Base-by-base conservation (phyloP, 2,329 filamentous ascomycete species). In the Bimuria novae-zelandiae region DNA sequence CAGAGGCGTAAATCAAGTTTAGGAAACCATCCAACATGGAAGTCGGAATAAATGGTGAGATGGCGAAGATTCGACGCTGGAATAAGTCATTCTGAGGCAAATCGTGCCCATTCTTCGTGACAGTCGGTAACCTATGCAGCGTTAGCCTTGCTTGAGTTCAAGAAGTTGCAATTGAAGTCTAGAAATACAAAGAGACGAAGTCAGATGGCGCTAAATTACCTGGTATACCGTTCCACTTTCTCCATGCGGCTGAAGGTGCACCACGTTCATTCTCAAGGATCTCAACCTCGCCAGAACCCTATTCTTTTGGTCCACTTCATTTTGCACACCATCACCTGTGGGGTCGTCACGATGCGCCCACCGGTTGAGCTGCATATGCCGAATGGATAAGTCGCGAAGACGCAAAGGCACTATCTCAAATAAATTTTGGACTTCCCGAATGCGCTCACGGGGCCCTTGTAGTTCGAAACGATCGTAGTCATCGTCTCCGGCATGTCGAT, bases 31-130 rank as follows among this genome's bases (percentile, higher is more conserved):
- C 51, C 51, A 2, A 54, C 8, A 2, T 21, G 51, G 1, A 57
- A 2, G 36, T 54, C 43, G 12, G 55, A 51, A 27, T 57, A 54
- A 32, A 57, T 42, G 12, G 41, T 41, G 12, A 57, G 43, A 22
- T 37, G 25, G 25, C 22, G 46, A 7, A 57, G 33, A 33, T 46
- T 52, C 12, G n/a, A 8, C 8, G 33, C 17, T 12, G 48, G 55
- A n/a, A 33, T 27, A 4, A 57, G 49, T 11, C 43, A 54, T 19
- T 6, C 11, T 12, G 27, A 30, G 3, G 51, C 36, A 32, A 57
- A 52, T 3, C 8, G 27, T 19, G 33, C 21, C 43, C 42, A 57
- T 7, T 40, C 39, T 8, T 39, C 16, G 32, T 51, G 37, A 11
- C 22, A 30, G 25, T 54, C 21, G 2, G 42, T 33, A 3, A 14